Percentiles rank a stretch among this genome's conserved stretches.
These are phyloP conservation scores for Teunomyces gatunensis DNA, from an alignment of 805 yeast genomes.

Conservation along the genomic window DNA sequence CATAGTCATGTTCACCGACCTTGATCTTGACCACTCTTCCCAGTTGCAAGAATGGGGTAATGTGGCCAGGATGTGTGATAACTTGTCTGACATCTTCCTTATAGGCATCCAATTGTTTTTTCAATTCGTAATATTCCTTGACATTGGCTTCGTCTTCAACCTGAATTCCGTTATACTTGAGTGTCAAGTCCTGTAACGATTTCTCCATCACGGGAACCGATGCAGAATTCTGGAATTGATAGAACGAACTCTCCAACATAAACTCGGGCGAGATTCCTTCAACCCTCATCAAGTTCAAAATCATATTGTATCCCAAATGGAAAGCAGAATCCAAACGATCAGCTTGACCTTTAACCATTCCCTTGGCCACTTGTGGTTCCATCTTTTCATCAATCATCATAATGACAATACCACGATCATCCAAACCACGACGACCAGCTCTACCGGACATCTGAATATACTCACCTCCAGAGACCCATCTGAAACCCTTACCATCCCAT, in stretches of 20 bases:
- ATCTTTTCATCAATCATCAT: constrained; percentile 99
- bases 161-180: constrained; percentile 44
- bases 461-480: constrained; percentile 99
- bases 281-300: constrained; percentile 89
- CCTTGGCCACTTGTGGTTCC: constrained; percentile 99
- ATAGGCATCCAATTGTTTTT: constrained; percentile 67
- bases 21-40: constrained; percentile 80
- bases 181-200: constrained; percentile 54
- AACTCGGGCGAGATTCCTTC: constrained; percentile 98
- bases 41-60: constrained; percentile 77
- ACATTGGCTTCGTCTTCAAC: constrained; percentile 66
- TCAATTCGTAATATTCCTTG: constrained; percentile 79
- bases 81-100: constrained; percentile 75
- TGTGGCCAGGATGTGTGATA: constrained; percentile 87
- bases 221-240: constrained; percentile 90
- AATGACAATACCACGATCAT: constrained; percentile 98
- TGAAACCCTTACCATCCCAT: constrained; percentile 96
- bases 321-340: constrained; percentile 97
- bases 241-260: constrained; percentile 92
- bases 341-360: constrained; percentile 99
- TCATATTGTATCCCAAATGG: constrained; percentile 97
- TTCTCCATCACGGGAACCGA: constrained; percentile 83
- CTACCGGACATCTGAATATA: constrained; percentile 99
- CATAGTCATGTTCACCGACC: constrained; percentile 67
- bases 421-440: constrained; percentile 99